phyloP scores from a whole-genome alignment of 805 yeast genomes.

The Saturnispora zaruensis region DNA sequence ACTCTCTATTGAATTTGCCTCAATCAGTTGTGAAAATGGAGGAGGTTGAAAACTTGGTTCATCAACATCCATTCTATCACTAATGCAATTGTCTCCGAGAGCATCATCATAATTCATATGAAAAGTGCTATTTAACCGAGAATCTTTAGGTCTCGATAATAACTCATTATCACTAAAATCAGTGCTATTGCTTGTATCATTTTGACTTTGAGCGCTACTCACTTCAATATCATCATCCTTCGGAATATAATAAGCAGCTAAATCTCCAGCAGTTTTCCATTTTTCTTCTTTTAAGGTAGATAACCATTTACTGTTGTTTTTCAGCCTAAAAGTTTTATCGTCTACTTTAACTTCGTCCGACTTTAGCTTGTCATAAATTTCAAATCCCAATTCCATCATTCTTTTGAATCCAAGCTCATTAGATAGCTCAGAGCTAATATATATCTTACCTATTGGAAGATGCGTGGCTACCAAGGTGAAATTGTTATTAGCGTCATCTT shows the following conservation, averaged over 20 bases:
- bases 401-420: neutral
- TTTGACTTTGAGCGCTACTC: neutral
- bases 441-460: neutral
- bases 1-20: neutral
- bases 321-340: neutral
- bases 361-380: neutral
- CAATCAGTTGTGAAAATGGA: neutral
- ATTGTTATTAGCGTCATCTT: neutral
- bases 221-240: neutral
- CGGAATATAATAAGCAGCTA: slow-evolving; percentile 7
- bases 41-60: neutral
- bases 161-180: neutral
- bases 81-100: neutral
- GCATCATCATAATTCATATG: neutral
- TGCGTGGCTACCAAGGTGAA: neutral
- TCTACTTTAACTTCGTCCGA: slow-evolving; percentile 3
- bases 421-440: neutral
- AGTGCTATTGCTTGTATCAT: neutral
- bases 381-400: neutral
- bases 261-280: slow-evolving; percentile 10
- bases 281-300: neutral
- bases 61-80: neutral
- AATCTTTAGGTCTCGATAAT: neutral
- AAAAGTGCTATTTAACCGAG: neutral
- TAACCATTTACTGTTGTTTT: slow-evolving; percentile 3